Percentiles rank a stretch among this genome's conserved stretches.
Evolutionary conservation across 2,329 filamentous ascomycete species (phyloP).

Genomic region (Hypoxylon sp.): DNA sequence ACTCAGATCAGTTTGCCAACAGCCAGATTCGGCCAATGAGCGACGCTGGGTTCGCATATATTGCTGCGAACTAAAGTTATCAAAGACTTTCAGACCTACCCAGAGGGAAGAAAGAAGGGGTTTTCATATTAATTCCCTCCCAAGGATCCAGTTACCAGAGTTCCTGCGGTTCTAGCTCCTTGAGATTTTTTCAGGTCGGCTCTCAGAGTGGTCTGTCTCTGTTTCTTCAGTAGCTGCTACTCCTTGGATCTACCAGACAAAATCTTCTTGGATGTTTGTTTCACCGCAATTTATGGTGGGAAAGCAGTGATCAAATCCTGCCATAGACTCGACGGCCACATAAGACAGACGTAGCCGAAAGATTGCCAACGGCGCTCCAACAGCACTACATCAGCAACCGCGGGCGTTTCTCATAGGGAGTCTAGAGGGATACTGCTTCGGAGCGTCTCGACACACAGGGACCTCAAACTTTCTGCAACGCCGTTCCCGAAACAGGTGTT

Average conservation of each 20-base stretch:
- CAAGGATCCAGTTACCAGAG: slow-evolving; percentile 39
- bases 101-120: slow-evolving; percentile 48
- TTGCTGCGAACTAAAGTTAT: slow-evolving; percentile 46
- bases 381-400: slow-evolving; percentile 31
- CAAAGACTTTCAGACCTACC: slow-evolving; percentile 47
- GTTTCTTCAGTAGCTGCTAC: slow-evolving; percentile 32
- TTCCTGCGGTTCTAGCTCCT: slow-evolving; percentile 41
- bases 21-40: slow-evolving; percentile 48
- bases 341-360: slow-evolving; percentile 47
- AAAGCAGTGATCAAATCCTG: slow-evolving; percentile 41
- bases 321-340: slow-evolving; percentile 42
- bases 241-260: slow-evolving; percentile 31
- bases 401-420: slow-evolving; percentile 10
- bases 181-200: slow-evolving; percentile 42
- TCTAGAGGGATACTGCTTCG: slow-evolving; percentile 1
- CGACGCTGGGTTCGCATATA: slow-evolving; percentile 37
- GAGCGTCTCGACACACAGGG: slow-evolving; percentile 37
- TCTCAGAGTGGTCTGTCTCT: slow-evolving; percentile 38
- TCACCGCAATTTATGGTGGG: slow-evolving; percentile 42
- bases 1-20: slow-evolving; percentile 53
- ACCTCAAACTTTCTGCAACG: slow-evolving; percentile 45
- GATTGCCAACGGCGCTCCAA: slow-evolving; percentile 28
- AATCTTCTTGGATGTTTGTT: slow-evolving; percentile 43
- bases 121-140: slow-evolving; percentile 49
- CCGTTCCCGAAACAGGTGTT: slow-evolving; percentile 54